Conservation (phyloP, 345 rosid species). For the Hypericum androsaemum region DNA sequence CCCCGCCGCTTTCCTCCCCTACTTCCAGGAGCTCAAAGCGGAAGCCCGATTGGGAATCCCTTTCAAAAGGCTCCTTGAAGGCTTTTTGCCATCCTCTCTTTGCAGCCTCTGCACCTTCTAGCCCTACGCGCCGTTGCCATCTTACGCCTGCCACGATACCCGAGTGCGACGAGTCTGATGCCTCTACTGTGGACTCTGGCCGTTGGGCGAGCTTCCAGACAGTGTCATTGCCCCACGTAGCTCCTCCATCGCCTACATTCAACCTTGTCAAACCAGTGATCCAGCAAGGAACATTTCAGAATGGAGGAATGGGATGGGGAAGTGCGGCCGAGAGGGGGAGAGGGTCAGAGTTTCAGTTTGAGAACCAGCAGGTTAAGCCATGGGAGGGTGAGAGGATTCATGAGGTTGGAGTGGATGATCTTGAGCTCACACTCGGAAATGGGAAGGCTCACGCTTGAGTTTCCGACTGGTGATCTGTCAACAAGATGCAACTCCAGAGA, state of each 20-base stretch:
- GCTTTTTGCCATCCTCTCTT: slow-evolving; percentile 4
- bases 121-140: slow-evolving; percentile 15
- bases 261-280: not conserved
- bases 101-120: slow-evolving; percentile 5
- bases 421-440: slow-evolving; percentile 1
- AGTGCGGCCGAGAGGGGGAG: not conserved
- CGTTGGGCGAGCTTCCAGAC: slow-evolving; percentile 18
- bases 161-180: slow-evolving; percentile 29
- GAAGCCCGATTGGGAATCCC: slow-evolving; percentile 5
- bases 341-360: slow-evolving; percentile 1
- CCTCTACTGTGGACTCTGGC: slow-evolving; percentile 25
- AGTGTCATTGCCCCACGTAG: slow-evolving; percentile 13
- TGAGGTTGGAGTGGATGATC: slow-evolving; percentile 1
- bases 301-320: not conserved
- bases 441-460: not conserved
- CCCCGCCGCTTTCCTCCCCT: slow-evolving; percentile 28
- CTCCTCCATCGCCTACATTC: slow-evolving; percentile 21
- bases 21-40: slow-evolving; percentile 14
- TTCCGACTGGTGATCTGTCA: not conserved
- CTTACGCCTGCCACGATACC: slow-evolving; percentile 20
- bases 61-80: not conserved
- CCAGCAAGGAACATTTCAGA: not conserved
- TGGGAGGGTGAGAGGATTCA: slow-evolving; percentile 6
- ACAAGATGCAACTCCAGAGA: too few relatives aligned
- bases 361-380: not conserved